Base-by-base conservation (phyloP, 768 basidiomycete genomes). In the Steccherinum ochraceum region DNA sequence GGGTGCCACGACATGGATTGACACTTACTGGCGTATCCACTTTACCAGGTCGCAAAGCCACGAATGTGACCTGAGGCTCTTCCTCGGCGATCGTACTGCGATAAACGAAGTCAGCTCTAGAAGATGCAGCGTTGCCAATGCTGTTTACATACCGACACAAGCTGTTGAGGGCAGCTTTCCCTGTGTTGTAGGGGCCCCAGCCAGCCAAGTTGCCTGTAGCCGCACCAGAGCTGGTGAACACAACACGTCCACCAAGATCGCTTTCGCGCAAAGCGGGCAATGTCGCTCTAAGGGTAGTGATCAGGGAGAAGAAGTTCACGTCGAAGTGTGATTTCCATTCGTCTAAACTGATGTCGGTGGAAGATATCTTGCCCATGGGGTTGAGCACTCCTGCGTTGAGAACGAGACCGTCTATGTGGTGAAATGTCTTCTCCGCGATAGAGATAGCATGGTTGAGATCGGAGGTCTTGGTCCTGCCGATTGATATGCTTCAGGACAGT, bases 151-250 rank as follows among this genome's bases (percentile, higher is more conserved):
- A 85, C 89, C 87, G 79, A 69, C 81, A 83, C 40, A 96, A 70
- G 19, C 85, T 86, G 65, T 94, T 96, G 81, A 93, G 75, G 1
- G 91, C 92, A 1, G 94, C 92, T 66, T 97, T 94, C 51, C 78
- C 74, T 11, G 93, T 85, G 54, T 79, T 88, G 65, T 91, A 92
- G 0, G 87, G 78, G 1, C 81, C 90, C 90, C 89, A 95, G 2
- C 81, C 85, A 4, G 80, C 65, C 1, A 66, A 75, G 13, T 76
- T 79, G 46, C 83, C 83, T 13, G 78, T 74, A 7, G 92, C 86
- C 10, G 90, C 85, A 11, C 93, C 94, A 13, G 89, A 93, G 60
- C 89, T 92, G 40, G 94, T 76, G 55, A 95, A 84, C 23, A 96
- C 75, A 45, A 95, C 74, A 49, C 76, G 75, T 0, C 88, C 90